Conservation (phyloP, 352 stramenopile genomes). For the Phytophthora fragariae region DNA sequence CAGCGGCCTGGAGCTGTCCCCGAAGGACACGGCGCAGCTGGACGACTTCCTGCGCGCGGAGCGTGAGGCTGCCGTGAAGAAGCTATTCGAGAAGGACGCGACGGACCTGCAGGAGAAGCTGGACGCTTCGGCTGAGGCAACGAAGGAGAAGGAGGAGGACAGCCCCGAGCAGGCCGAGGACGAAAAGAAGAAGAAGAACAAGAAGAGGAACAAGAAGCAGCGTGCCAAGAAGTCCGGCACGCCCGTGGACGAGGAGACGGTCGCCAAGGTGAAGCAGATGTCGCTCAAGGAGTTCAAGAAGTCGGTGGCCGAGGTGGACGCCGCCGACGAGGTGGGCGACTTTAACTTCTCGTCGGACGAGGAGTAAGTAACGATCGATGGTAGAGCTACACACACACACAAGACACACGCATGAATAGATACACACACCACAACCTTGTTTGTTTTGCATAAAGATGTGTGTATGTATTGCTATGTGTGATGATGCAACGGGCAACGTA, state of each 20-base stretch:
- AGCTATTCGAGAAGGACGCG: slow-evolving; percentile 85
- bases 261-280: slow-evolving; percentile 83
- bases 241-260: slow-evolving; percentile 67
- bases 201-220: slow-evolving; percentile 48
- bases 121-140: slow-evolving; percentile 53
- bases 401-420: slow-evolving; percentile 19
- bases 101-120: slow-evolving; percentile 78
- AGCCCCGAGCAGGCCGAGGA: slow-evolving; percentile 32
- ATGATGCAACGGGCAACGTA: neutral
- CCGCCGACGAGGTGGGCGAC: slow-evolving; percentile 77
- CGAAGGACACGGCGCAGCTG: slow-evolving; percentile 87
- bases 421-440: neutral
- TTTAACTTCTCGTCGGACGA: slow-evolving; percentile 84
- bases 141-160: slow-evolving; percentile 48
- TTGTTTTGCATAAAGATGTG: slow-evolving; percentile 30
- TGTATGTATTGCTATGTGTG: slow-evolving; percentile 7
- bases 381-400: slow-evolving; percentile 1
- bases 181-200: slow-evolving; percentile 51
- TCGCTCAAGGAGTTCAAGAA: slow-evolving; percentile 86
- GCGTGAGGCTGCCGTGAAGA: slow-evolving; percentile 85
- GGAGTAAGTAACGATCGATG: slow-evolving; percentile 39
- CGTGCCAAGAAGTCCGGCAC: slow-evolving; percentile 41
- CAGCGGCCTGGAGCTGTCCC: slow-evolving; percentile 88
- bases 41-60: slow-evolving; percentile 84
- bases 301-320: slow-evolving; percentile 75